Percentiles rank a stretch among this genome's conserved stretches.
Evolutionary conservation across 2,329 filamentous ascomycete species (phyloP).

Genomic region (Nannizziopsis barbatae): DNA sequence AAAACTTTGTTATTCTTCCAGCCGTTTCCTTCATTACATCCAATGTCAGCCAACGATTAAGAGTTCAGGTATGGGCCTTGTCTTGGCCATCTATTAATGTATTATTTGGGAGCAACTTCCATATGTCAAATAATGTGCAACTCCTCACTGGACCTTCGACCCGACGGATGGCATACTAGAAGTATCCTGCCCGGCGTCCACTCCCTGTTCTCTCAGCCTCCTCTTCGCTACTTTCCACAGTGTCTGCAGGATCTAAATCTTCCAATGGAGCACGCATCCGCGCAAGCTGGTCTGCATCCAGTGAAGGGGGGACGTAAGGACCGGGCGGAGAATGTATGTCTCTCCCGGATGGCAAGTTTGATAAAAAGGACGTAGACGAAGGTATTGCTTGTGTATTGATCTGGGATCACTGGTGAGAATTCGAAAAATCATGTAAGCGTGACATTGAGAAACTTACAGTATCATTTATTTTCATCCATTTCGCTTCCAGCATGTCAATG

Average conservation of each 20-base stretch:
- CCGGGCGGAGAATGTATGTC: slow-evolving; percentile 64
- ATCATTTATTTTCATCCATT: slow-evolving; percentile 90
- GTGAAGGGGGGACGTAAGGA: slow-evolving; percentile 52
- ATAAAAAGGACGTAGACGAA: slow-evolving; percentile 56
- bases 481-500: slow-evolving; percentile 72
- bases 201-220: neutral
- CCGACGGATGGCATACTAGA: neutral
- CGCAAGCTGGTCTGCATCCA: slow-evolving; percentile 54
- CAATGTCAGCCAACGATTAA: too few species aligned
- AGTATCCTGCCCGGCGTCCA: slow-evolving; percentile 7
- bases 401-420: slow-evolving; percentile 32
- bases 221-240: slow-evolving; percentile 11
- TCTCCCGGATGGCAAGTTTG: slow-evolving; percentile 74
- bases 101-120: neutral
- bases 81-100: neutral
- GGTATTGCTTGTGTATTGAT: slow-evolving; percentile 73
- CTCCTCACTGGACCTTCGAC: neutral
- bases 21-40: too few species aligned
- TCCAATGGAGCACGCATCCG: slow-evolving; percentile 13
- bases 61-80: too few species aligned
- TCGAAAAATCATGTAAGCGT: neutral
- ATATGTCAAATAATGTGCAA: neutral
- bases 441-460: slow-evolving; percentile 49
- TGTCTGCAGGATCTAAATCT: slow-evolving; percentile 1
- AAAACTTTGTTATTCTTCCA: too few species aligned